phyloP scores from a whole-genome alignment of 2,329 filamentous ascomycete species.

The Trichophyton verrucosum region DNA sequence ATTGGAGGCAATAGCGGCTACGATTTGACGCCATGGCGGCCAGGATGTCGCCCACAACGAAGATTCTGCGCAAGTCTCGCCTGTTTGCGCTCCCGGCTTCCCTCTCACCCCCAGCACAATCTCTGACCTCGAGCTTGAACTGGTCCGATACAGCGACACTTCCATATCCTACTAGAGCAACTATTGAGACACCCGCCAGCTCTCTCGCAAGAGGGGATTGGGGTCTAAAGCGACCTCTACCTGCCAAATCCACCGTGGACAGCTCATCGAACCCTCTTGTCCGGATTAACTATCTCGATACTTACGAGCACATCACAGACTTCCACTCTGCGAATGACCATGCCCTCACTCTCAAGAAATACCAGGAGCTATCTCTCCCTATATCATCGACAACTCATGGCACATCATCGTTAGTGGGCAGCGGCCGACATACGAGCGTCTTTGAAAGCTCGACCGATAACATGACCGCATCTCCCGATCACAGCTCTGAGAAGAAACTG shows the following conservation, averaged over 20 bases:
- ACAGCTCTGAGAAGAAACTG: slow-evolving; percentile 21
- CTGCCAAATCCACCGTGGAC: slow-evolving; percentile 59
- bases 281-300: slow-evolving; percentile 66
- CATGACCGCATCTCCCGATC: slow-evolving; percentile 13
- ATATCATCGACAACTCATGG: slow-evolving; percentile 36
- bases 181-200: slow-evolving; percentile 62
- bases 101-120: slow-evolving; percentile 49
- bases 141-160: slow-evolving; percentile 59
- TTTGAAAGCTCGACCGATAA: slow-evolving; percentile 18
- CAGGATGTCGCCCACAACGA: slow-evolving; percentile 47
- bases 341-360: slow-evolving; percentile 68
- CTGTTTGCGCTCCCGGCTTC: slow-evolving; percentile 77
- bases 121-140: slow-evolving; percentile 37
- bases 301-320: slow-evolving; percentile 77
- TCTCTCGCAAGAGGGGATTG: slow-evolving; percentile 73
- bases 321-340: slow-evolving; percentile 76
- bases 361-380: slow-evolving; percentile 66
- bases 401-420: neutral
- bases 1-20: neutral
- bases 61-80: slow-evolving; percentile 71
- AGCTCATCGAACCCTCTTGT: slow-evolving; percentile 60
- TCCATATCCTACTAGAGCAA: slow-evolving; percentile 67
- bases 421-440: slow-evolving; percentile 18
- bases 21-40: slow-evolving; percentile 17
- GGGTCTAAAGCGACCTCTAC: slow-evolving; percentile 79